Evolutionary conservation across 495 filamentous ascomycete species (phyloP).

Genomic region (Tuber indicum): DNA sequence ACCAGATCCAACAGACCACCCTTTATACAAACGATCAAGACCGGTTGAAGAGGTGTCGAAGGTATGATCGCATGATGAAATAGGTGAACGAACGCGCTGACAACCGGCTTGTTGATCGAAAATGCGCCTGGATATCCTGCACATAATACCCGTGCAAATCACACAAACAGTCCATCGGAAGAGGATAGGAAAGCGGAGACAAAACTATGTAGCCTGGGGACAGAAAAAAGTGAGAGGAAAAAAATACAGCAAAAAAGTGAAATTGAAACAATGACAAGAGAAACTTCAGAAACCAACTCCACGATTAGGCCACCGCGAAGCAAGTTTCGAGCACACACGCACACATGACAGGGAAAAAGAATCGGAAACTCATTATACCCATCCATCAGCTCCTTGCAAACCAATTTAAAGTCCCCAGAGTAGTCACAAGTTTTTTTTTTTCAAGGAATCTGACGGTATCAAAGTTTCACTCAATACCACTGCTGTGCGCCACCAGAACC

Average conservation of each 20-base stretch:
- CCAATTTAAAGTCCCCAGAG: constrained; percentile 32
- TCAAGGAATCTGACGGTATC: constrained; percentile 9
- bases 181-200: neutral
- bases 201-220: constrained; percentile 2
- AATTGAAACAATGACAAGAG: constrained; percentile 22
- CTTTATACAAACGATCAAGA: constrained; percentile 21
- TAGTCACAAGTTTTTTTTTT: constrained; percentile 27
- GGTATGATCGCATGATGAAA: constrained; percentile 14
- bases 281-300: constrained; percentile 24
- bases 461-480: constrained; percentile 54
- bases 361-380: constrained; percentile 23
- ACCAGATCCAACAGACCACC: constrained; percentile 10
- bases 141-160: constrained; percentile 12
- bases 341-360: constrained; percentile 24
- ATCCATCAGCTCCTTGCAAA: constrained; percentile 14
- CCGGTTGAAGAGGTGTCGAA: constrained; percentile 22
- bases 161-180: constrained; percentile 22
- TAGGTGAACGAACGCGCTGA: constrained; percentile 23
- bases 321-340: constrained; percentile 30
- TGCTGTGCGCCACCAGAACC: constrained; percentile 48
- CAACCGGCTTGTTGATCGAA: constrained; percentile 21
- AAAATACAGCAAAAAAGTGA: constrained; percentile 18
- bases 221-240: neutral
- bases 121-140: constrained; percentile 16
- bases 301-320: constrained; percentile 20